Evolutionary conservation across 1,284 basidiomycete species (phyloP).

Genomic region (Ceratobasidium papillatum): DNA sequence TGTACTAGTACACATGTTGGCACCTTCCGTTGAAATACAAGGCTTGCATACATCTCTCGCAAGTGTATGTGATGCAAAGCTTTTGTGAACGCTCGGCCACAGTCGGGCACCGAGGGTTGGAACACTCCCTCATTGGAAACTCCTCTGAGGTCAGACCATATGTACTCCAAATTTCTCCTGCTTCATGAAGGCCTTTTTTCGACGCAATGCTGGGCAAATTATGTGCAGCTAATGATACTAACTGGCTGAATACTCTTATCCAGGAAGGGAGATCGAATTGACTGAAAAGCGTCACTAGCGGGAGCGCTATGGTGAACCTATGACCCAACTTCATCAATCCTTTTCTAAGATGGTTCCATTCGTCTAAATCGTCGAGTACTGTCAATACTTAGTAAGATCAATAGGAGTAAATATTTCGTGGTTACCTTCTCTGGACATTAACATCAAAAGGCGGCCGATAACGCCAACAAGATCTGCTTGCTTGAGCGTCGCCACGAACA

Average conservation of each 20-base stretch:
- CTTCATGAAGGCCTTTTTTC: not conserved
- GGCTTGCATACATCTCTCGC: not conserved
- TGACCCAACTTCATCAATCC: not conserved
- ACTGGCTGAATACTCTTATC: not conserved
- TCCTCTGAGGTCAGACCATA: not conserved
- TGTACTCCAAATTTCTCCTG: not conserved
- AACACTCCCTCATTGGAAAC: not conserved
- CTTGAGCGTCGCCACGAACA: not conserved
- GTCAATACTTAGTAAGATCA: not conserved
- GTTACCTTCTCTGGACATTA: slow-evolving; percentile 6
- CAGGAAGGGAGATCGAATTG: not conserved
- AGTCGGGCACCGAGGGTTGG: not conserved
- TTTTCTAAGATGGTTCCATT: not conserved
- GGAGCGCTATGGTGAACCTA: not conserved
- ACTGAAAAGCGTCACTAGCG: not conserved
- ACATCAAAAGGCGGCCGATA: slow-evolving; percentile 16
- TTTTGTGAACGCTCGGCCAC: not conserved
- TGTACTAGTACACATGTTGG: not conserved
- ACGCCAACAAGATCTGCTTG: not conserved
- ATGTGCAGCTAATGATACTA: not conserved
- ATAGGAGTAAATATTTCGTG: not conserved
- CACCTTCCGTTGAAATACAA: not conserved
- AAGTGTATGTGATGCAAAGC: not conserved
- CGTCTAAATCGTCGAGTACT: not conserved
- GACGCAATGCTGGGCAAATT: not conserved